Evolutionary conservation across 768 basidiomycete species (phyloP), one percentile per base, ranked within the genome.

Genomic region (Xerocomellus dryophilus): DNA sequence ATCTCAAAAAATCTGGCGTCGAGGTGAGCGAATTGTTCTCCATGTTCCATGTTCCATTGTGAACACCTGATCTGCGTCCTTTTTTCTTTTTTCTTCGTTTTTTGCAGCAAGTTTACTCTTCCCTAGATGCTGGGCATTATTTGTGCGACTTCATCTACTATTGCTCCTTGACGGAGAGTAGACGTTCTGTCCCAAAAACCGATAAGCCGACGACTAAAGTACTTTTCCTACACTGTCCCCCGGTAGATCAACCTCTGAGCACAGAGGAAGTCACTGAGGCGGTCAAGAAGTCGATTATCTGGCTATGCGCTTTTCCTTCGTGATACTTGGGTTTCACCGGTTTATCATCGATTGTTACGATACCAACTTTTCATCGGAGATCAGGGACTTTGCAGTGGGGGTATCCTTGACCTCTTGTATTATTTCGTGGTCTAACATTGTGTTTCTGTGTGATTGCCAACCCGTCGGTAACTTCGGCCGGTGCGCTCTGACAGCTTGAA

Each of bases 71-170:
- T 48, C 27, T 34, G 18, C 53, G 35, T 38, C 7, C 23, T 20
- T 6, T n/a, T 17, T 29, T 45, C 51, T 41, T 32, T 29, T 50
- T 20, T 25, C 5, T 3, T 38, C n/a, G n/a, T 31, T 6, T 0
- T 54, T 47, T 45, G 45, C 61, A 88, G 84, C 77, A 84, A 71
- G 82, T 88, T 20, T 83, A 84, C 64, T 78, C 84, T 18, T 88
- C 87, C 3, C 80, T 84, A 77, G 88, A 90, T 63, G 84, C 86
- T 15, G 88, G 87, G 0, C 85, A 86, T 65, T 90, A 83, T 66
- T 70, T 89, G 11, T 87, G 84, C 65, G 88, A 90, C 71, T 90
- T 85, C 67, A 79, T 85, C 54, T 88, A 85, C 66, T 90, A 86
- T 62, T 85, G 85, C 63, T 88, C 86, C 10, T 76, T 89, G 25